Percentiles rank a stretch among this genome's conserved stretches.
These are phyloP conservation scores for Diutina pseudorugosa DNA, from an alignment of 1,139 yeast species.

Conservation along the genomic window DNA sequence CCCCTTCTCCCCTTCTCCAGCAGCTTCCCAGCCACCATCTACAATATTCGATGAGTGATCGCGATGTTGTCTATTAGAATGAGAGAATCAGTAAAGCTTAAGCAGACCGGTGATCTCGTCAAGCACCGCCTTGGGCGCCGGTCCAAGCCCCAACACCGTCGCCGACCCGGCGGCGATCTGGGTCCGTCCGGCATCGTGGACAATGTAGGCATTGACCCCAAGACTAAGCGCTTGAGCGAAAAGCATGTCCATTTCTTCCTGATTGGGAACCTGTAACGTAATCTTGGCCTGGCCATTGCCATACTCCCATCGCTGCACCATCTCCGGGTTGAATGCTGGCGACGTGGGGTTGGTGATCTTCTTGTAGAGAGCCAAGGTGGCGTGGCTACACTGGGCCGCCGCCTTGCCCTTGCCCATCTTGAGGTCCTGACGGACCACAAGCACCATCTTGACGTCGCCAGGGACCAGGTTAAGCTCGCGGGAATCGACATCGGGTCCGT, in stretches of 20 bases:
- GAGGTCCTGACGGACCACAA: conserved; percentile 79
- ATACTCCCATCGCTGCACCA: conserved; percentile 68
- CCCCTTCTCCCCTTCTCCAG: background rate
- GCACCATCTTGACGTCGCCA: conserved; percentile 80
- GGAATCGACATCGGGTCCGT: conserved; percentile 42
- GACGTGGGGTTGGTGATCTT: conserved; percentile 44
- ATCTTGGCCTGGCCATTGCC: conserved; percentile 89
- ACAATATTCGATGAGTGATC: background rate
- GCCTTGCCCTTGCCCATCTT: conserved; percentile 92
- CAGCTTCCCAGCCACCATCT: no score
- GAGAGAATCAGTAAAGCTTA: conserved; percentile 49
- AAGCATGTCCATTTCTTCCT: conserved; percentile 66
- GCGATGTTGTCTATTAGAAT: no score
- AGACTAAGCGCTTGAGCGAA: conserved; percentile 73
- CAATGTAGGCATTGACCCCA: conserved; percentile 67
- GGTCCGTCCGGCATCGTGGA: conserved; percentile 95
- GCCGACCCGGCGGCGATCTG: conserved; percentile 93
- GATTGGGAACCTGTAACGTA: conserved; percentile 63
- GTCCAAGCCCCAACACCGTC: conserved; percentile 90
- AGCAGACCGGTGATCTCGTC: conserved; percentile 75
- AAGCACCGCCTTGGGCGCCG: conserved; percentile 79
- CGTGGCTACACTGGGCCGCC: conserved; percentile 97
- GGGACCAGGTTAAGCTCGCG: conserved; percentile 45
- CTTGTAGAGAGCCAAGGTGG: conserved; percentile 85
- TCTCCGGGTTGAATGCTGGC: conserved; percentile 43